Evolutionary conservation across 768 basidiomycete species (phyloP).

Genomic region (Daedalea quercina): DNA sequence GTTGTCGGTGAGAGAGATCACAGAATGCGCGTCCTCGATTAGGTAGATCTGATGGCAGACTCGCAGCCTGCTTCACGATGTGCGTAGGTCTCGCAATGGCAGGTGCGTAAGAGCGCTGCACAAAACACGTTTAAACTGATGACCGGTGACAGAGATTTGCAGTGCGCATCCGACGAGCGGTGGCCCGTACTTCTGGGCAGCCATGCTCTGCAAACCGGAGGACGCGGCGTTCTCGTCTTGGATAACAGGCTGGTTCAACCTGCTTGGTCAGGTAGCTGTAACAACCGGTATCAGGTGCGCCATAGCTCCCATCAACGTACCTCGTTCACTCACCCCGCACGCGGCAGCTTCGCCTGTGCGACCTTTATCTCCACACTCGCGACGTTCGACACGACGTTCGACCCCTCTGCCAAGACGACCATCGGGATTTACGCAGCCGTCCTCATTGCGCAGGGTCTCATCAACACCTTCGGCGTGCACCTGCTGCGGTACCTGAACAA

Average conservation of each 20-base stretch:
- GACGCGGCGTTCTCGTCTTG: slow-evolving; percentile 64
- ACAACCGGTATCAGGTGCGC: slow-evolving; percentile 63
- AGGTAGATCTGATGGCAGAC: background rate
- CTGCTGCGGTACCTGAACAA: slow-evolving; percentile 64
- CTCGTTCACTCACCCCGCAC: background rate
- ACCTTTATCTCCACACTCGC: slow-evolving; percentile 61
- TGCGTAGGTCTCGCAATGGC: slow-evolving; percentile 72
- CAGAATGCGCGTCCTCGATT: slow-evolving; percentile 20
- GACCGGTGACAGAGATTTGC: slow-evolving; percentile 27
- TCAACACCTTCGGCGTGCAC: slow-evolving; percentile 71
- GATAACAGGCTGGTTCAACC: slow-evolving; percentile 73
- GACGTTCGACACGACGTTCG: slow-evolving; percentile 54
- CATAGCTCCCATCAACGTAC: background rate
- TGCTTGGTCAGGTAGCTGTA: slow-evolving; percentile 70
- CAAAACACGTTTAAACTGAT: background rate
- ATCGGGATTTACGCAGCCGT: slow-evolving; percentile 70
- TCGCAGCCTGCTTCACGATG: slow-evolving; percentile 52
- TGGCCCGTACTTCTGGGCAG: slow-evolving; percentile 80
- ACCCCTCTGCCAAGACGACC: slow-evolving; percentile 48
- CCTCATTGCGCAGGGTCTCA: slow-evolving; percentile 58
- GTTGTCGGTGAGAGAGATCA: slow-evolving; percentile 38
- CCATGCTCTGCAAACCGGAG: slow-evolving; percentile 55
- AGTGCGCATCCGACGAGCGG: slow-evolving; percentile 69
- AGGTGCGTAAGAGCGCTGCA: slow-evolving; percentile 31
- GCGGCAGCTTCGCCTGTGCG: slow-evolving; percentile 52